Base-by-base conservation (phyloP, 2,329 filamentous ascomycete species). In the Fonsecaea erecta region DNA sequence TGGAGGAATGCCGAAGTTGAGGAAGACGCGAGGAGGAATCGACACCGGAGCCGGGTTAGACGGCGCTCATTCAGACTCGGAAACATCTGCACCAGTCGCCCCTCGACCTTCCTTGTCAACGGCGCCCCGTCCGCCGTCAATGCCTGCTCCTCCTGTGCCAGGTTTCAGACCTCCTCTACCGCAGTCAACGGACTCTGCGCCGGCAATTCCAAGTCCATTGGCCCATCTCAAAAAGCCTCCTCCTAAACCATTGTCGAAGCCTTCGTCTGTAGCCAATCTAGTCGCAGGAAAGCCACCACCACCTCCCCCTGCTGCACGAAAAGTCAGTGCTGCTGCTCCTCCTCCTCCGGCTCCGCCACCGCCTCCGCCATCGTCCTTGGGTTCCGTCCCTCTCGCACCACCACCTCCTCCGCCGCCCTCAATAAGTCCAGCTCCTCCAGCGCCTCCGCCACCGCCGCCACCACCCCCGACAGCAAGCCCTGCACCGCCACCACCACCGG, bases 1-100 rank as follows among this genome's bases (percentile, higher is more conserved):
- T 0, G 93, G 92, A 37, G 95, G 94, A 40, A 98, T 98, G 86
- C 95, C 95, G 2, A 98, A 97, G 80, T 77, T 99, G 74, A 91
- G 91, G 77, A 97, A 96, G 81, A 91, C 92, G 61, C 90, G 92
- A 62, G 93, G 91, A 54, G 90, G 90, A 43, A 82, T 94, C 65
- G 85, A 92, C 77, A 94, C 91, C 1, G 91, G 88, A 76, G 90
- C 90, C 70, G 87, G 85, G 70, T 83, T 82, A 68, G 88, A 88
- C 69, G 86, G 92, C 34, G 88, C 91, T 66, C 94, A 94, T 75
- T 93, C 92, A 65, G 93, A 97, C 74, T 87, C 90, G n/a, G 92
- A 93, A 74, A 83, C 85, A 7, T 75, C 77, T 52, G 76, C 77
- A 70, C 77, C 74, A 46, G 83, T 83, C 51, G 82, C 78, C 40